Percentiles rank a stretch among this genome's conserved stretches.
Evolutionary conservation across 352 stramenopile genomes (phyloP).

Genomic region (Pseudoperonospora humuli): DNA sequence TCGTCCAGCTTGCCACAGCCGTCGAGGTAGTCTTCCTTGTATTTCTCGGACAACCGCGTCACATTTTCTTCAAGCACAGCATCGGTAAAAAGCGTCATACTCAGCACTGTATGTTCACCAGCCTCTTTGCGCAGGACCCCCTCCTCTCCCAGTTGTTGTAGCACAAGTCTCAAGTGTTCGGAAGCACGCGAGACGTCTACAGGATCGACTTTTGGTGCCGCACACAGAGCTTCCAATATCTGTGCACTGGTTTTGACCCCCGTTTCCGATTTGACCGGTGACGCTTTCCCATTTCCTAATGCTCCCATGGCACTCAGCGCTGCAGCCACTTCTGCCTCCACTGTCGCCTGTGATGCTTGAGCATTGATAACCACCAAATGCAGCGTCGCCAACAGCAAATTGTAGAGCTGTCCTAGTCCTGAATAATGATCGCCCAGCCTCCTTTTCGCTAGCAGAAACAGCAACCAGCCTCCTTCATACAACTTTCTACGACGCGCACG

Average conservation of each 20-base stretch:
- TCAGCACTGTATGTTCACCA: conserved; percentile 4
- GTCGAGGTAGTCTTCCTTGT: conserved; percentile 38
- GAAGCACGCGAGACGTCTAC: conserved; percentile 36
- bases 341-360: conserved; percentile 28
- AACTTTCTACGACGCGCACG: conserved; percentile 25
- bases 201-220: conserved; percentile 38
- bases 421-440: conserved; percentile 36
- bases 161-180: conserved; percentile 29
- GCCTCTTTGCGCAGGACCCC: conserved; percentile 11
- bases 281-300: conserved; percentile 14
- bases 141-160: conserved; percentile 31
- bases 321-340: conserved; percentile 74
- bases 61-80: conserved; percentile 40
- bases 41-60: conserved; percentile 24
- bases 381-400: conserved; percentile 64
- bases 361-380: conserved; percentile 46
- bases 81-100: conserved; percentile 27
- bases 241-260: conserved; percentile 14
- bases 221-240: conserved; percentile 41
- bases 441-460: conserved; percentile 60
- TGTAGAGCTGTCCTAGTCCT: conserved; percentile 66
- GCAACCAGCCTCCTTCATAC: conserved; percentile 62
- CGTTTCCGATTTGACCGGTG: conserved; percentile 5
- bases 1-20: conserved; percentile 53
- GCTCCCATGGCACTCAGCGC: conserved; percentile 65